Percentiles rank a stretch among this genome's conserved stretches.
Evolutionary conservation across 2,329 filamentous ascomycete genomes (phyloP).

Genomic region (Mycosphaerelloides madeirae): DNA sequence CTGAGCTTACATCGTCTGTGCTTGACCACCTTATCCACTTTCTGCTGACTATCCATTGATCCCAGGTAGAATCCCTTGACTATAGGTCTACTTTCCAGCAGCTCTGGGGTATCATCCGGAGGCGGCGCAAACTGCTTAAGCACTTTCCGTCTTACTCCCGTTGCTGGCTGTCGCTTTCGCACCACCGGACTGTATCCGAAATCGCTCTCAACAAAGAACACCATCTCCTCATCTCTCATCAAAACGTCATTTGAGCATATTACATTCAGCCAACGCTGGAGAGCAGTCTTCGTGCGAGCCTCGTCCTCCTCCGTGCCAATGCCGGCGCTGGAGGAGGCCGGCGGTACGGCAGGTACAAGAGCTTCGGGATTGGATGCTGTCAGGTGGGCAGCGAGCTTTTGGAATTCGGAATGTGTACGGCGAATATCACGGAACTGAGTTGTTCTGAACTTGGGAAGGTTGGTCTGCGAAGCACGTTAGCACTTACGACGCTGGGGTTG

Average conservation of each 20-base stretch:
- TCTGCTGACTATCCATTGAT: constrained; percentile 95
- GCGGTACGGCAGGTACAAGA: constrained; percentile 87
- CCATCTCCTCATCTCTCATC: constrained; percentile 93
- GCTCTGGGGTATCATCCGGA: constrained; percentile 91
- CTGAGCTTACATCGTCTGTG: constrained; percentile 68
- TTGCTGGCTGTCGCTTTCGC: constrained; percentile 93
- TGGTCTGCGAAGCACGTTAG: constrained; percentile 61
- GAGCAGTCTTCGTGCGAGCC: constrained; percentile 73
- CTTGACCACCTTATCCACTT: constrained; percentile 91
- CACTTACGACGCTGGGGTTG: no score
- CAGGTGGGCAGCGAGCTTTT: constrained; percentile 91
- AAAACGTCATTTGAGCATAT: constrained; percentile 88
- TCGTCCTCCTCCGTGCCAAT: constrained; percentile 97
- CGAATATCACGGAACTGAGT: constrained; percentile 98
- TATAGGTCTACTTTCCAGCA: constrained; percentile 80
- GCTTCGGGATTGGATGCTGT: constrained; percentile 97
- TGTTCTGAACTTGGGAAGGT: constrained; percentile 95
- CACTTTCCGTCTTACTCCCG: constrained; percentile 88
- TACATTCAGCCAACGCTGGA: constrained; percentile 94
- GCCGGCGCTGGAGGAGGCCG: constrained; percentile 89
- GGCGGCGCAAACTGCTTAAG: constrained; percentile 98
- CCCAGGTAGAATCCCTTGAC: constrained; percentile 96
- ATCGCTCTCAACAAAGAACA: constrained; percentile 97
- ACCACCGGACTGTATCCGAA: constrained; percentile 97
- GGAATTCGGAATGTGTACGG: constrained; percentile 89